Evolutionary conservation across 2,329 filamentous ascomycete genomes (phyloP), one percentile per base, ranked within the genome.

Genomic region (Colletotrichum paranaense): DNA sequence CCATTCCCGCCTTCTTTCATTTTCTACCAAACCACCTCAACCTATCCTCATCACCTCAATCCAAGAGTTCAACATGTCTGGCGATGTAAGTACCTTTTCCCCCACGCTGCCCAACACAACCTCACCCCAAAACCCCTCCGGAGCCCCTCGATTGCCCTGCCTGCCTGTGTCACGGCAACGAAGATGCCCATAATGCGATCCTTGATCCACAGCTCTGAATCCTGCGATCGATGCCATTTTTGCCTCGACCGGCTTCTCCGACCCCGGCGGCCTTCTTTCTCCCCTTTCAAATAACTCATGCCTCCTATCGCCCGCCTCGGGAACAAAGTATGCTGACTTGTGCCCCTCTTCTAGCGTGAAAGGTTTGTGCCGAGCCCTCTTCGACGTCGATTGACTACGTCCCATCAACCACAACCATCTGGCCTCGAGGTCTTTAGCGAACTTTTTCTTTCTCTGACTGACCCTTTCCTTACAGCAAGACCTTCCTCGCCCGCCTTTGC

Each of bases 401-500:
- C 30, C 55, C 72, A 70, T 67, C 74, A 42, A 62, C 22, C 56
- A 60, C 24, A 49, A 66, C 71, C 71, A 69, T 57, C 55, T 38
- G 56, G 60, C 64, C 57, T 68, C 75, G 73, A 52, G 38, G 68
- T 65, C 52, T 63, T 55, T 62, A 57, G 52, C 62, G 53, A 71
- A 8, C 60, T 14, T 52, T 65, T 67, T 42, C 7, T 16, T 16
- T 16, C 12, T 16, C 38, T 42, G 6, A 67, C 74, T 76, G 67
- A 76, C 66, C 55, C 32, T 59, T 67, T 16, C 62, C 42, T 8
- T 63, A 84, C 85, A 98, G 95, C 93, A 98, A 98, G 93, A 98
- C 97, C 84, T 98, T 98, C 92, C 95, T 98, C 86, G 97, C 97
- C 87, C 93, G 97, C 89, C 95, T 99, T 85, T 98, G 97, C 91